Evolutionary conservation across 2,329 filamentous ascomycete species (phyloP).

Genomic region (Sporothrix brasiliensis): DNA sequence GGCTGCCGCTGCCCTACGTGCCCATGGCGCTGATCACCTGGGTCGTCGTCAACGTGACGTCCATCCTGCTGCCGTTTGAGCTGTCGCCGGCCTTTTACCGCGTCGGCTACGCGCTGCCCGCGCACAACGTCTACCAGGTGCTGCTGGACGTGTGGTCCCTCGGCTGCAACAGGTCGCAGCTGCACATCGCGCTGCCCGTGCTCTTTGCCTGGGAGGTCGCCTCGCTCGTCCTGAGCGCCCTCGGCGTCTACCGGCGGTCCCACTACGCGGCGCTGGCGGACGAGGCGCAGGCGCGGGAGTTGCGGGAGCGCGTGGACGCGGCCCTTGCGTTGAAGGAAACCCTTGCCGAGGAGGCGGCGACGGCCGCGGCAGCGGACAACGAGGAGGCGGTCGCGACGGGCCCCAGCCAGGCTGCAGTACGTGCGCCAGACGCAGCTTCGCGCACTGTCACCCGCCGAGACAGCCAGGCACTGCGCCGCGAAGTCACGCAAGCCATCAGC

Average conservation of each 20-base stretch:
- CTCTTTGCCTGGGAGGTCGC: not conserved
- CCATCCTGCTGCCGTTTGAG: not conserved
- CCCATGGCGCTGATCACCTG: not conserved
- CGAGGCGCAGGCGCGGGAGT: not conserved
- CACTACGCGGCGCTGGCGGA: not conserved
- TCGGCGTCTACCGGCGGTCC: not conserved
- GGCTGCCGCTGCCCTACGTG: not conserved
- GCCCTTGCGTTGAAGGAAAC: slow-evolving; percentile 31
- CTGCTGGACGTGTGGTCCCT: not conserved
- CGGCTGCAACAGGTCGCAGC: not conserved
- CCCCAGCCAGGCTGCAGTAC: not conserved
- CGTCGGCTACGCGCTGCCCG: not conserved
- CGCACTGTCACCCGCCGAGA: not conserved
- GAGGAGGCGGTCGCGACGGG: no score
- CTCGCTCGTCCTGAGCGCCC: not conserved
- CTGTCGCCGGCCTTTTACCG: not conserved
- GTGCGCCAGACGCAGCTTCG: not conserved
- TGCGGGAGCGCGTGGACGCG: not conserved
- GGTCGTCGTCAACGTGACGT: not conserved
- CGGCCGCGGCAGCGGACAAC: no score
- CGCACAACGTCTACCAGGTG: not conserved
- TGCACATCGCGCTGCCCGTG: not conserved
- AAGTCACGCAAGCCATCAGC: not conserved
- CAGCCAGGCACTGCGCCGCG: not conserved
- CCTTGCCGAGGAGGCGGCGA: not conserved